Base-by-base conservation (phyloP, 441 rosid species). In the Isatis lusitanica region DNA sequence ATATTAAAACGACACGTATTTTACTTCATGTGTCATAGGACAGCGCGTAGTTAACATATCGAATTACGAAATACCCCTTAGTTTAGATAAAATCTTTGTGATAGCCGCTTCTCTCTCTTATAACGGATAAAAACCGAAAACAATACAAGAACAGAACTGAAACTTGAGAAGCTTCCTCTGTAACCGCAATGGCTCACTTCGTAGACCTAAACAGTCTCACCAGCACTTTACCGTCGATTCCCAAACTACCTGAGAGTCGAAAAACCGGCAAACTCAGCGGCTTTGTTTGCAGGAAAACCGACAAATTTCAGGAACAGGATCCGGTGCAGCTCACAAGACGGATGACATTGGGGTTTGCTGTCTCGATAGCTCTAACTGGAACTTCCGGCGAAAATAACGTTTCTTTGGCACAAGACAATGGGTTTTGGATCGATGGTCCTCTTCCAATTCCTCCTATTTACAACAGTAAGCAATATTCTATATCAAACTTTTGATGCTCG, bases 381-480 rank as follows among this genome's bases (percentile, higher is more conserved):
- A 70, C 57, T 52, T 75, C 73, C 10, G 74, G 78, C n/a, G 3
- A 21, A 15, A 74, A 65, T 9, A 82, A 76, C 16, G 60, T 69
- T 42, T 83, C 95, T 39, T 79, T 81, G 4, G 97, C 96, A 7
- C 83, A 88, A 71, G 91, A 85, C 40, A 92, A 92, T 51, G 92
- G 92, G 2, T 86, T 78, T 65, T 92, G 97, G 97, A 70, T 83
- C 73, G 86, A 81, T 44, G 85, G 85, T 64, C 94, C 91, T 52
- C 76, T 94, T 47, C 86, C 89, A 0, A 70, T 84, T 39, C 95
- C 92, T 63, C 75, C 90, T 17, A 82, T 84, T 13, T 81, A 85
- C 70, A 92, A 90, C 80, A 84, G 98, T 92, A 80, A 86, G 96
- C 72, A 62, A 12, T 31, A 9, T 26, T 73, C 30, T 68, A 63